These are phyloP conservation scores for Candida boleticola DNA, from an alignment of 805 yeast species.

Conservation along the genomic window DNA sequence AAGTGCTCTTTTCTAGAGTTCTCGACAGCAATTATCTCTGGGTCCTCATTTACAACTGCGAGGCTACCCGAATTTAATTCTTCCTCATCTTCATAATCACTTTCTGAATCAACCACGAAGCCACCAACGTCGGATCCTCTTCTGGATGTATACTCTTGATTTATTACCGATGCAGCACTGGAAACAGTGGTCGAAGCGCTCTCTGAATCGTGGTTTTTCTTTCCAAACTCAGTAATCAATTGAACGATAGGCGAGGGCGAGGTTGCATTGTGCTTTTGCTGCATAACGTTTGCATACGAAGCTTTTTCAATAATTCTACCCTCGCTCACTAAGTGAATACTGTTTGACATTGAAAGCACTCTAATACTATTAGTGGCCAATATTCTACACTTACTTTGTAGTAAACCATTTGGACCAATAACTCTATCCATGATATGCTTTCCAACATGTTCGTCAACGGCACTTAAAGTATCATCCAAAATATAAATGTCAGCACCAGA, in stretches of 20 bases:
- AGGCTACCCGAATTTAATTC: conserved; percentile 5
- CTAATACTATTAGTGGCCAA: conserved; percentile 86
- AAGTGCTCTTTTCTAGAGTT: conserved; percentile 57
- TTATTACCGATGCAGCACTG: conserved; percentile 28
- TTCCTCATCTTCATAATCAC: conserved; percentile 33
- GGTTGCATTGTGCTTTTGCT: conserved; percentile 24
- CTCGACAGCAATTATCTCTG: conserved; percentile 5
- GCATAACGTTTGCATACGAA: conserved; percentile 50
- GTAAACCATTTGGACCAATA: conserved; percentile 75
- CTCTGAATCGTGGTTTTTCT: conserved; percentile 28
- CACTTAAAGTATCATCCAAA: conserved; percentile 90
- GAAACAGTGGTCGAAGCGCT: conserved; percentile 21
- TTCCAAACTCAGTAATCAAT: conserved; percentile 64
- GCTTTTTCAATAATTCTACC: conserved; percentile 72
- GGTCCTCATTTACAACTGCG: conserved; percentile 14
- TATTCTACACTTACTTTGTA: conserved; percentile 69
- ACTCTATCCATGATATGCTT: conserved; percentile 80
- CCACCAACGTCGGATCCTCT: background rate
- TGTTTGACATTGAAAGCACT: conserved; percentile 72
- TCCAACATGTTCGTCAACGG: conserved; percentile 97
- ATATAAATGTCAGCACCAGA: conserved; percentile 89
- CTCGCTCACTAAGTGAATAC: conserved; percentile 63
- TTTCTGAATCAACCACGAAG: conserved; percentile 13
- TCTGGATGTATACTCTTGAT: conserved; percentile 13
- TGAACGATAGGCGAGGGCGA: conserved; percentile 44